These are phyloP conservation scores for Penicillium bovifimosum DNA, from an alignment of 495 filamentous ascomycete species.

Conservation along the genomic window DNA sequence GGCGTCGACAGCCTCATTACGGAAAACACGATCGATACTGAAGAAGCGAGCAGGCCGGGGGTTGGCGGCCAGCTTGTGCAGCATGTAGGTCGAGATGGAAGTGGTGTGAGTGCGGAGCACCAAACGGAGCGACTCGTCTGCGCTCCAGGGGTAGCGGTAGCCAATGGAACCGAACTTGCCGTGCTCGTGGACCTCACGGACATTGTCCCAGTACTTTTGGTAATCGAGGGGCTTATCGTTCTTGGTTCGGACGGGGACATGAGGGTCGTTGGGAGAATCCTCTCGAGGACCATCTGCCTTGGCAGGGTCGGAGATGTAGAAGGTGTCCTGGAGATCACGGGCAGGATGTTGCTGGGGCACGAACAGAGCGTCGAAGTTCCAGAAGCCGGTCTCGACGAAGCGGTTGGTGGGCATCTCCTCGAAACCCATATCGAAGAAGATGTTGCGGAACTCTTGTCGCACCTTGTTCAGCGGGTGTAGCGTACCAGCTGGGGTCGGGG, in stretches of 20 bases:
- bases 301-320: slow-evolving; percentile 89
- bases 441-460: slow-evolving; percentile 85
- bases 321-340: slow-evolving; percentile 93
- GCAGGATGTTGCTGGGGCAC: slow-evolving; percentile 97
- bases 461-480: slow-evolving; percentile 95
- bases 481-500: slow-evolving; percentile 71
- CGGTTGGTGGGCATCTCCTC: slow-evolving; percentile 49
- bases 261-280: slow-evolving; percentile 50
- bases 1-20: slow-evolving; percentile 91
- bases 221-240: slow-evolving; percentile 59
- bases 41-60: slow-evolving; percentile 86
- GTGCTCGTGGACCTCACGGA: slow-evolving; percentile 71
- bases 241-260: slow-evolving; percentile 26
- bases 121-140: slow-evolving; percentile 80
- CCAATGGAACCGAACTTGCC: slow-evolving; percentile 92
- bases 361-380: slow-evolving; percentile 97
- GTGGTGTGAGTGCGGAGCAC: slow-evolving; percentile 97
- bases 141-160: slow-evolving; percentile 89
- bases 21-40: slow-evolving; percentile 95
- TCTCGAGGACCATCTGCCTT: slow-evolving; percentile 70
- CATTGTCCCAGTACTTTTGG: slow-evolving; percentile 79
- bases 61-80: slow-evolving; percentile 79
- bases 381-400: slow-evolving; percentile 95
- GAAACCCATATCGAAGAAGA: slow-evolving; percentile 82
- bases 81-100: slow-evolving; percentile 77